Base-by-base conservation (phyloP, 2,329 filamentous ascomycete species). In the Zymoseptoria pseudotritici region DNA sequence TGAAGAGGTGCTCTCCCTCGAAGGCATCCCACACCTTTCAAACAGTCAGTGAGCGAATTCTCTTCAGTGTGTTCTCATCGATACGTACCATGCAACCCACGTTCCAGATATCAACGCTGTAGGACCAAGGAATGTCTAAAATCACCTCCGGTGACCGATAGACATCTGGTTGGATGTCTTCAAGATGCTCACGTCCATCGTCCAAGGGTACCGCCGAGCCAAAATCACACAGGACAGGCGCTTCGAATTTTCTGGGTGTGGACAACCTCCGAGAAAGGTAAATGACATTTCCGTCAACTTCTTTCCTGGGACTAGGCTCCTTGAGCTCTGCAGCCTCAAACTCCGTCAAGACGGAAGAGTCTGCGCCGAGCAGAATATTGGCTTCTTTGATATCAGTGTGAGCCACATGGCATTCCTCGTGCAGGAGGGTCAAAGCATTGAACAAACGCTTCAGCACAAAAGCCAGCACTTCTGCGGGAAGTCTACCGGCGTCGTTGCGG, bases 101-200 rank as follows among this genome's bases (percentile, higher is more conserved):
- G 58, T 75, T 74, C 72, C 72, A 76, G 7, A 76, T 72, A 58
- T 76, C 74, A 11, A 70, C 66, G 8, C 63, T 64, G 59, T 73
- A 73, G 9, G 66, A 65, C 74, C 74, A 76, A 8, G 63, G 61
- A 1, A 66, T 68, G 13, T 69, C 63, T 9, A 76, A 62, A 53
- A 75, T 70, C 3, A 75, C 68, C 60, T 76, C 73, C 8, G 73
- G 73, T 46, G 72, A 66, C 24, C 72, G 63, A 58, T 74, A 75
- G n/a, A 72, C 61, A 53, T 73, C 55, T 5, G 73, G 73, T 60
- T 74, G 71, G 17, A 68, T 67, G 53, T 73, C 66, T 50, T 73
- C 64, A 2, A 61, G 65, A 36, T 73, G 36, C 36, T 46, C 36
- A 17, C 10, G 36, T 4, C 36, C 36, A 17, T 46, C 46, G 21